phyloP scores from a whole-genome alignment of 768 basidiomycete genomes.

The Auricularia auricula-judae region DNA sequence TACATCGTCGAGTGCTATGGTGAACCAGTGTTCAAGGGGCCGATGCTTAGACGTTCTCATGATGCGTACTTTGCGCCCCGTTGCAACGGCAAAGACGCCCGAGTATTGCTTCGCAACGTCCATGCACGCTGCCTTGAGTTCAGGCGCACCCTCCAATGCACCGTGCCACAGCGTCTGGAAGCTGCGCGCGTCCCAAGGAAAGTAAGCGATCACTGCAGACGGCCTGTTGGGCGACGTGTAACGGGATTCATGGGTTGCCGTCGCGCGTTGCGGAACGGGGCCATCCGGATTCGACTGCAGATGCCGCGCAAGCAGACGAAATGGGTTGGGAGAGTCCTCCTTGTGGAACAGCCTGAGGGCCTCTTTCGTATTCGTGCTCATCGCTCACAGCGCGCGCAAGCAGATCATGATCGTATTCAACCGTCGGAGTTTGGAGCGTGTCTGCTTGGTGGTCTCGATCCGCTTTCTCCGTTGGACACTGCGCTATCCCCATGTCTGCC shows the following conservation, averaged over 20 bases:
- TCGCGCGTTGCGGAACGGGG: too few species aligned
- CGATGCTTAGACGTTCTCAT: slow-evolving; percentile 12
- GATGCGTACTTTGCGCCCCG: slow-evolving; percentile 15
- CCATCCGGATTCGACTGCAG: not conserved
- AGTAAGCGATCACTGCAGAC: slow-evolving; percentile 34
- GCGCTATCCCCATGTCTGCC: too few species aligned
- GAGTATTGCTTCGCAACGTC: slow-evolving; percentile 35
- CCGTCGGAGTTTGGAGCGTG: too few species aligned
- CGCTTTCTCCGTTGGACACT: too few species aligned
- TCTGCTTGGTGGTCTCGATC: too few species aligned
- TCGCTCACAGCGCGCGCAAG: too few species aligned
- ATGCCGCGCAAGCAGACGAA: not conserved
- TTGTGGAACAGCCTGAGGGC: not conserved
- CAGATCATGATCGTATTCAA: too few species aligned
- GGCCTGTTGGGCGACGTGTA: not conserved
- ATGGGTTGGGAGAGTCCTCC: not conserved
- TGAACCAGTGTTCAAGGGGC: slow-evolving; percentile 1
- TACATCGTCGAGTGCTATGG: not conserved
- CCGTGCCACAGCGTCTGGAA: slow-evolving; percentile 31
- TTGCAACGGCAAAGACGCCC: slow-evolving; percentile 41
- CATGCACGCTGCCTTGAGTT: slow-evolving; percentile 28
- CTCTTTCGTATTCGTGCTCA: not conserved
- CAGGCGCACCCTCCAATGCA: slow-evolving; percentile 16
- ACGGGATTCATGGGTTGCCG: not conserved
- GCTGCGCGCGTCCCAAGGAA: slow-evolving; percentile 29